Base-by-base conservation (phyloP, 2,329 filamentous ascomycete species). In the Botrytis squamosa region DNA sequence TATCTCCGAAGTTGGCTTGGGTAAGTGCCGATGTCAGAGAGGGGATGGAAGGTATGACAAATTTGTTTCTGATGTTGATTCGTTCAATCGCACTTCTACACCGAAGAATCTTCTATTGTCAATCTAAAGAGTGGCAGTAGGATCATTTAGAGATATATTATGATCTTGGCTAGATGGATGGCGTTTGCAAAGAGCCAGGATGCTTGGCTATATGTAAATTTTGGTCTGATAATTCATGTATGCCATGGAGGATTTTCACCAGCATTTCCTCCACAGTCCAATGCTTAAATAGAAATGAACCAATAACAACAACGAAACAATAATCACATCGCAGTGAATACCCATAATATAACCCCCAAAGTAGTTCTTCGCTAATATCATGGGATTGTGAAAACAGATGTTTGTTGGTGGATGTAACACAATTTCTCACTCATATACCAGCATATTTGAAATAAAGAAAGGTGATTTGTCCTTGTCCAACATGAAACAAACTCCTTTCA, bases 401-500 rank as follows among this genome's bases (percentile, higher is more conserved):
- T 55, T 55, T 52, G 25, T 40, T 38, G 22, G 14, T 12, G 25
- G 29, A 38, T n/a, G 22, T 36, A 12, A 38, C 25, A 12, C 25
- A 18, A 18, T 40, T 55, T 55, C 42, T 40, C 46, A 67, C 16
- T 18, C 44, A 38, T 4, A n/a, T n/a, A 38, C 8, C 46, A 38
- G 29, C 29, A 67, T n/a, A 9, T 22, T 66, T 49, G 6, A 8
- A 36, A 36, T 25, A 5, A n/a, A 36, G 6, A 22, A 22, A n/a
- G 36, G 10, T 49, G 18, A 42, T 22, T 59, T 42, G 12, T 59
- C 29, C 46, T 40, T 14, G 18, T 60, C 6, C 7, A 33, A 33
- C n/a, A 44, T 70, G 52, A 70, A 70, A 70, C 67, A 20, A 33
- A 59, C n/a, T n/a, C n/a, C 38, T 33, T 10, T 44, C 52, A 25